A percentile compares a stretch with the other conserved stretches of the same genome.
Conservation (phyloP, 2,329 filamentous ascomycete genomes). For the Aspergillus transmontanensis region DNA sequence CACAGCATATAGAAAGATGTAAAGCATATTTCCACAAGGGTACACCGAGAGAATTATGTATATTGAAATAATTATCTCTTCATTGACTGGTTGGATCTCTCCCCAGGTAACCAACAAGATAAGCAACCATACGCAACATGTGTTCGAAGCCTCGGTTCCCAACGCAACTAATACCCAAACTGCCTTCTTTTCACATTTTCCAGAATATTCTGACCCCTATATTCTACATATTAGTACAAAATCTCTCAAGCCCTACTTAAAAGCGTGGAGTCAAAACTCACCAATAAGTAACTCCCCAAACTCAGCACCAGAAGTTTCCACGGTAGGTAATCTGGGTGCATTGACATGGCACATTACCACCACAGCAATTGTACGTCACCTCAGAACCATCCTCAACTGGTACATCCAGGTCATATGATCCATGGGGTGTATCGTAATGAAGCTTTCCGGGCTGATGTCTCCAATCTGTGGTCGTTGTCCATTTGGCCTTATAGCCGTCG, state of each 20-base stretch:
- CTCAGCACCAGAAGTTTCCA: background rate
- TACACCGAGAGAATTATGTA: accelerated
- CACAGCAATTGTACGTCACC: background rate
- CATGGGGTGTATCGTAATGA: background rate
- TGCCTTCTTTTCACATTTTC: background rate
- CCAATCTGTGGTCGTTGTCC: background rate
- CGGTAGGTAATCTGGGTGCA: background rate
- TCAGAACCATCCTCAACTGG: background rate
- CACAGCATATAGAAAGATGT: too few relatives aligned
- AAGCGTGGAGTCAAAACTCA: background rate
- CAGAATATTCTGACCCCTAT: background rate
- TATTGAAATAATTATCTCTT: background rate
- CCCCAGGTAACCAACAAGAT: background rate
- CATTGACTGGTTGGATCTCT: background rate
- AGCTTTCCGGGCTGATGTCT: background rate
- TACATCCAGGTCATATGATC: background rate
- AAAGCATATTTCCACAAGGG: too few relatives aligned
- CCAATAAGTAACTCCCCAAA: background rate
- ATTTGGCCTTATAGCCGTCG: background rate
- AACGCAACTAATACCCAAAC: background rate
- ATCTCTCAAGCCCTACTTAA: background rate
- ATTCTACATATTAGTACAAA: background rate
- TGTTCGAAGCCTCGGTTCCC: background rate
- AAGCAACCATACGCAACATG: background rate
- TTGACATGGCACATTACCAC: background rate